Conservation (phyloP, 306 rosid genomes). For the Senna siamea region DNA sequence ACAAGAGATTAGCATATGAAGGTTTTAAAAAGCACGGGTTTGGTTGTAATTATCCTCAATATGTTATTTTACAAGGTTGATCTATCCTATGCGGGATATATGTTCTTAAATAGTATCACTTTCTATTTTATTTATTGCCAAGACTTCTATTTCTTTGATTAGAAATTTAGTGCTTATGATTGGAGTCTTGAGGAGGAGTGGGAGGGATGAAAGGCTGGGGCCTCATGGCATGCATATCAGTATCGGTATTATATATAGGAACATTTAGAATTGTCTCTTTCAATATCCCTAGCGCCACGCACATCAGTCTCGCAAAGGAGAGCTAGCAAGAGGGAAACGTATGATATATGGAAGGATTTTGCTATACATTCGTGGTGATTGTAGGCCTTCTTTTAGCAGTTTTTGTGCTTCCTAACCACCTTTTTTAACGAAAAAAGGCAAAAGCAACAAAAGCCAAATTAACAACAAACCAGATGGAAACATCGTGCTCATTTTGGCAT, state of each 20-base stretch:
- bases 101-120: too few relatives aligned
- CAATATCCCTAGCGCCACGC: neutral
- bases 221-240: too few relatives aligned
- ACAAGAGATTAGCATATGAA: too few relatives aligned
- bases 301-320: conserved; percentile 2
- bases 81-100: too few relatives aligned
- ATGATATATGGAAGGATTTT: neutral
- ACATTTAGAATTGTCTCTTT: neutral
- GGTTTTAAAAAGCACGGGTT: too few relatives aligned
- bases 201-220: too few relatives aligned
- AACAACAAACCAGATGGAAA: conserved; percentile 11
- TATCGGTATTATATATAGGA: neutral
- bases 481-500: conserved; percentile 35
- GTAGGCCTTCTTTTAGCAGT: conserved; percentile 4
- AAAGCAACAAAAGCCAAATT: neutral
- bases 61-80: too few relatives aligned
- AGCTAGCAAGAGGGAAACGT: neutral
- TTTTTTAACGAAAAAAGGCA: neutral
- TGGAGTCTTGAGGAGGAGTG: too few relatives aligned
- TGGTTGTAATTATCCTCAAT: too few relatives aligned
- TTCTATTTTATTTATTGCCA: too few relatives aligned
- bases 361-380: neutral
- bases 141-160: too few relatives aligned
- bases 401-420: conserved; percentile 10
- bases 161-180: too few relatives aligned